A percentile compares a stretch with the other conserved stretches of the same genome.
These are phyloP conservation scores for Penicillium nordicum DNA, from an alignment of 2,329 filamentous ascomycete genomes.

Conservation along the genomic window DNA sequence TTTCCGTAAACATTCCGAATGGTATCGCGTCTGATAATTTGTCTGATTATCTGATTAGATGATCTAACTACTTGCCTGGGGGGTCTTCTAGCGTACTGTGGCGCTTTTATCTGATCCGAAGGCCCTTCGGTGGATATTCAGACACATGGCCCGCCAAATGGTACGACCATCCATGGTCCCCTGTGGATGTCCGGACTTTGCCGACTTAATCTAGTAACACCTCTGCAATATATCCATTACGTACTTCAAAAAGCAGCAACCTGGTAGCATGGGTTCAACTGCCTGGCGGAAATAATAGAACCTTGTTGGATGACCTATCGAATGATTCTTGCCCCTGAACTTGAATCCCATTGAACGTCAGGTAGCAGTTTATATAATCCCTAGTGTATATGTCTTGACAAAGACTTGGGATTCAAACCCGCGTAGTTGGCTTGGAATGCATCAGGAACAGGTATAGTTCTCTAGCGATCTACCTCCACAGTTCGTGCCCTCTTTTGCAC, in stretches of 20 bases:
- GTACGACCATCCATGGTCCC: background rate
- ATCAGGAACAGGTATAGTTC: background rate
- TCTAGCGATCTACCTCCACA: background rate
- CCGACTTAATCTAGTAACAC: background rate
- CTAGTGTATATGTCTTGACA: background rate
- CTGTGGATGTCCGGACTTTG: background rate
- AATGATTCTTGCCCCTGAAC: too few relatives aligned
- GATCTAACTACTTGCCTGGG: background rate
- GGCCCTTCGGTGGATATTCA: background rate
- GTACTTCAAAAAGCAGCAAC: background rate
- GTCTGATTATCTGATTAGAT: constrained; percentile 4
- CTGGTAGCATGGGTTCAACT: background rate
- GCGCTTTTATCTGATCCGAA: constrained; percentile 7
- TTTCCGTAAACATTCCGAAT: background rate
- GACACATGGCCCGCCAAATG: background rate
- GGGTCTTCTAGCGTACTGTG: background rate
- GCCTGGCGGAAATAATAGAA: background rate
- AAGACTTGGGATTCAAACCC: background rate
- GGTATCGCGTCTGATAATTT: background rate
- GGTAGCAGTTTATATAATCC: background rate
- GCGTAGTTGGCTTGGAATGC: background rate
- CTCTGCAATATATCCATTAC: background rate
- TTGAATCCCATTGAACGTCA: background rate
- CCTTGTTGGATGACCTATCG: background rate
- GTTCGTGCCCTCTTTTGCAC: background rate